Evolutionary conservation across 371 early-diverging fungal genomes (phyloP), one percentile per base, ranked within the genome.

Genomic region (Mortierella polycephala): DNA sequence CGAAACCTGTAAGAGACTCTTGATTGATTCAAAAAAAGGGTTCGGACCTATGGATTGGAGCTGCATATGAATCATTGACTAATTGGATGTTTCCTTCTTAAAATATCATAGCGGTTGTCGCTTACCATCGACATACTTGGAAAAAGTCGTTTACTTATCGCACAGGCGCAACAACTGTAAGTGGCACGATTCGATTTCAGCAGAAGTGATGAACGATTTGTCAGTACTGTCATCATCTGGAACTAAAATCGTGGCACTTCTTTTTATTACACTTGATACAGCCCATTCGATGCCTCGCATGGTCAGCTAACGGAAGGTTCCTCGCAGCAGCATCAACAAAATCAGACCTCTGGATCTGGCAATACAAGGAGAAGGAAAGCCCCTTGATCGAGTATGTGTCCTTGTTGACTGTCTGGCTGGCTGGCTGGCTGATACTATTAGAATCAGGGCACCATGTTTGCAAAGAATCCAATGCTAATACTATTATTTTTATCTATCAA

Each of bases 311-410:
- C 18, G 80, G 74, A 10, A 71, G 51, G 49, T 79, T 62, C 51
- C 39, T 79, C 12, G 67, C 70, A 0, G 73, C 74, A 10, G 23
- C 73, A 0, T 69, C 80, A 10, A 21, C 57, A n/a, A 42, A 66
- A 5, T 23, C 67, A 0, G 64, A 69, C 6, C 40, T 73, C 8
- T 69, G 66, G 69, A 57, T 79, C 12, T 79, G 80, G 80, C 73
- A 79, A n/a, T 79, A 79, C 61, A 79, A 79, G 64, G 69, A 72
- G 42, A 79, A 79, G 45, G 80, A 79, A 5, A 57, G 18, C 39
- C 74, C 70, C 10, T 9, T 61, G 18, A 2, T 59, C 21, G 57
- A 23, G 77, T 68, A 68, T 30, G 71, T 37, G 7, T 14, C 45
- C 9, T 5, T 51, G 45, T 5, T n/a, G 11, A n/a, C 10, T 21